A percentile compares a stretch with the other conserved stretches of the same genome.
Conservation (phyloP, 495 filamentous ascomycete species). For the Aspergillus leporis region DNA sequence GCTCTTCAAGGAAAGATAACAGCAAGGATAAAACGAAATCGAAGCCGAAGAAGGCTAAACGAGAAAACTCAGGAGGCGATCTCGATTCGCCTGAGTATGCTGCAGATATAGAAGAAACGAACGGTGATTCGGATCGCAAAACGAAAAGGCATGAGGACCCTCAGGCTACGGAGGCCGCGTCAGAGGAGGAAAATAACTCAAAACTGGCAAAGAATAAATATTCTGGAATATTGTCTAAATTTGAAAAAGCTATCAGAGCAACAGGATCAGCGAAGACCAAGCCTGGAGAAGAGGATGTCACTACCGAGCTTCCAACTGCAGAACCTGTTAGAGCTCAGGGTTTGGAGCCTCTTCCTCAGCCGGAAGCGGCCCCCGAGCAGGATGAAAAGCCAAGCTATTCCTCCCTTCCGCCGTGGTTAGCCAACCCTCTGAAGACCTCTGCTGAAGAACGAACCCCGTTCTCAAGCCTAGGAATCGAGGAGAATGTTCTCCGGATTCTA, state of each 20-base stretch:
- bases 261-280: slow-evolving; percentile 30
- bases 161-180: slow-evolving; percentile 4
- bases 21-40: slow-evolving; percentile 22
- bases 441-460: slow-evolving; percentile 61
- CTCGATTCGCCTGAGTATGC: slow-evolving; percentile 15
- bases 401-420: slow-evolving; percentile 66
- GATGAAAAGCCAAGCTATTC: slow-evolving; percentile 48
- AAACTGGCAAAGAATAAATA: slow-evolving; percentile 38
- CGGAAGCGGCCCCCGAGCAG: slow-evolving; percentile 57
- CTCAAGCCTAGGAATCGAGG: slow-evolving; percentile 54
- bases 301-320: slow-evolving; percentile 20
- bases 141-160: background rate
- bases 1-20: slow-evolving; percentile 23
- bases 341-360: slow-evolving; percentile 77
- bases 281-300: slow-evolving; percentile 24
- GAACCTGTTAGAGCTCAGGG: slow-evolving; percentile 59
- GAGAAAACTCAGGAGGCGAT: slow-evolving; percentile 23
- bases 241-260: slow-evolving; percentile 42
- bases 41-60: slow-evolving; percentile 33
- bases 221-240: slow-evolving; percentile 46
- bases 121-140: slow-evolving; percentile 9
- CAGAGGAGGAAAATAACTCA: slow-evolving; percentile 14
- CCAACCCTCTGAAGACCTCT: slow-evolving; percentile 65
- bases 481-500: slow-evolving; percentile 60
- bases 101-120: slow-evolving; percentile 22